These are phyloP conservation scores for Saccharomycopsis crataegensis DNA, from an alignment of 1,139 yeast genomes.

Conservation along the genomic window DNA sequence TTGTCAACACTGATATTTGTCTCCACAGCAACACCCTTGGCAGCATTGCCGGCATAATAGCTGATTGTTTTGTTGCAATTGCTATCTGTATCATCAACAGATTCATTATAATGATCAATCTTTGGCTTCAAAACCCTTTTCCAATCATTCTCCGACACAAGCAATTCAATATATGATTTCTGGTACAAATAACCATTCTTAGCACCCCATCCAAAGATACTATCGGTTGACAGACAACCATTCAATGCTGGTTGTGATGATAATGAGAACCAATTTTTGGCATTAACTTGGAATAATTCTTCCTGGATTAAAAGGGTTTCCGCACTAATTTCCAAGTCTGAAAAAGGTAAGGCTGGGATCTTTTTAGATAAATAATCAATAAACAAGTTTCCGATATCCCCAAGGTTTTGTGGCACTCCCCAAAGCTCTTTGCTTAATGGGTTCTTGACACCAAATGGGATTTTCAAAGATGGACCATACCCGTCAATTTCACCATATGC, in stretches of 20 bases:
- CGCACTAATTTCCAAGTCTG: slow-evolving; percentile 73
- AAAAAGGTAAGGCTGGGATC: slow-evolving; percentile 83
- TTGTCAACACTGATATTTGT: slow-evolving; percentile 48
- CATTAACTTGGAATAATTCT: slow-evolving; percentile 71
- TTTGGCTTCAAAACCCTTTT: slow-evolving; percentile 42
- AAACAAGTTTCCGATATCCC: slow-evolving; percentile 64
- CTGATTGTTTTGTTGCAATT: slow-evolving; percentile 40
- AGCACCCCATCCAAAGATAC: slow-evolving; percentile 96
- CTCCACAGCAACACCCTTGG: slow-evolving; percentile 39
- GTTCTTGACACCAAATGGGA: slow-evolving; percentile 42
- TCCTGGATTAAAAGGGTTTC: slow-evolving; percentile 93
- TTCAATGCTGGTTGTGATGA: slow-evolving; percentile 95
- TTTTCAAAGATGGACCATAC: slow-evolving; percentile 84
- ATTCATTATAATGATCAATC: slow-evolving; percentile 30
- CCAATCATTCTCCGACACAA: slow-evolving; percentile 70
- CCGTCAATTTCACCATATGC: slow-evolving; percentile 98
- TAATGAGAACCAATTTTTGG: slow-evolving; percentile 72
- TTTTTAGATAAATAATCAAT: slow-evolving; percentile 69
- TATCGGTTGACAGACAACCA: slow-evolving; percentile 68
- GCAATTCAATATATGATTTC: slow-evolving; percentile 88
- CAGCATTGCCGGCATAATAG: slow-evolving; percentile 62
- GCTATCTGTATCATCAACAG: not conserved
- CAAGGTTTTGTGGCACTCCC: slow-evolving; percentile 68
- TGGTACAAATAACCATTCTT: slow-evolving; percentile 83
- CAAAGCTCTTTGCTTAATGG: slow-evolving; percentile 65